These are phyloP conservation scores for Peronospora destructor DNA, from an alignment of 352 stramenopile genomes.

Conservation along the genomic window DNA sequence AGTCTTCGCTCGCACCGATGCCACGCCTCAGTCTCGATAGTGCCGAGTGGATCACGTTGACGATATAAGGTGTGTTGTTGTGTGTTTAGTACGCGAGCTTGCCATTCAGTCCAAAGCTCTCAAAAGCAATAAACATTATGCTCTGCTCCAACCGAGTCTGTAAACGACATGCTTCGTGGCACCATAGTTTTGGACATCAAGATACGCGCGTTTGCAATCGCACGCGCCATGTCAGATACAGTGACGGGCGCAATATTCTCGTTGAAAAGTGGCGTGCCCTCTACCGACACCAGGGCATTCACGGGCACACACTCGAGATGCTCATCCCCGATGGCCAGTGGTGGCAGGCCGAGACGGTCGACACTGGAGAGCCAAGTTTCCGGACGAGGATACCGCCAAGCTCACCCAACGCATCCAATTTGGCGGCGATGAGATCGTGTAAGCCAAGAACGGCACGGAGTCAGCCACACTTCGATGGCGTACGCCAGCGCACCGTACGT, in stretches of 20 bases:
- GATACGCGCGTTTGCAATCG: slow-evolving; percentile 95
- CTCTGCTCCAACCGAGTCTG: slow-evolving; percentile 93
- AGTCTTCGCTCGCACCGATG: too few species aligned
- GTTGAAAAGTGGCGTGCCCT: slow-evolving; percentile 92
- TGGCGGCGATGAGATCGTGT: too few species aligned
- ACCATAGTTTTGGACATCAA: slow-evolving; percentile 98
- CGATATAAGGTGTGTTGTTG: slow-evolving; percentile 56
- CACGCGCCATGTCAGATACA: slow-evolving; percentile 95
- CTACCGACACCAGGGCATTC: slow-evolving; percentile 93
- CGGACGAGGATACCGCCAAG: too few species aligned
- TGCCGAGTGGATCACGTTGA: neutral
- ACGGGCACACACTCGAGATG: slow-evolving; percentile 96
- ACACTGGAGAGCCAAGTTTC: too few species aligned
- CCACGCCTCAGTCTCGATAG: too few species aligned
- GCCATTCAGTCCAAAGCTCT: slow-evolving; percentile 90
- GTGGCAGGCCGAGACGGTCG: slow-evolving; percentile 91
- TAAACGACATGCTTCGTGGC: slow-evolving; percentile 93
- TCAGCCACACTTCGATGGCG: too few species aligned
- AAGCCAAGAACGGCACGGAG: too few species aligned
- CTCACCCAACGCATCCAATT: too few species aligned
- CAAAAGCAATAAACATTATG: slow-evolving; percentile 96
- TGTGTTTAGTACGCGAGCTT: slow-evolving; percentile 92
- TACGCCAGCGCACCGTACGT: too few species aligned
- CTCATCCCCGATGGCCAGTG: slow-evolving; percentile 91
- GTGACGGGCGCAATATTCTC: slow-evolving; percentile 83